These are phyloP conservation scores for Aspergillus proliferans DNA, from an alignment of 2,329 filamentous ascomycete species.

Conservation along the genomic window DNA sequence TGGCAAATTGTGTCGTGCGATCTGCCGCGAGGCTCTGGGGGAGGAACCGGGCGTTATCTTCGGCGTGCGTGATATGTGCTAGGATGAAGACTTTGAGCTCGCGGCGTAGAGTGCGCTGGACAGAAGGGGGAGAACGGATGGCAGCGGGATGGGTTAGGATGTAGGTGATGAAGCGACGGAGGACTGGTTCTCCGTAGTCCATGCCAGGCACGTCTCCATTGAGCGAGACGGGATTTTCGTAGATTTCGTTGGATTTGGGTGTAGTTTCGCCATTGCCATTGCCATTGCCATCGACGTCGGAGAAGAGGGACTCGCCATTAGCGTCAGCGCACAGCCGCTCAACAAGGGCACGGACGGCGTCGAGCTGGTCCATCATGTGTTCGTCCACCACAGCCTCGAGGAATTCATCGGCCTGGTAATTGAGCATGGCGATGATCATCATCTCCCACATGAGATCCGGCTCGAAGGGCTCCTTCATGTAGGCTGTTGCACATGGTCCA, in stretches of 20 bases:
- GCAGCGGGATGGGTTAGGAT: neutral
- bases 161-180: neutral
- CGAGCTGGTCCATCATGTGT: neutral
- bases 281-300: neutral
- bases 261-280: neutral
- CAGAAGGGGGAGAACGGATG: neutral
- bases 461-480: constrained; percentile 3
- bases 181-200: neutral
- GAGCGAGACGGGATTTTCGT: neutral
- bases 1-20: neutral
- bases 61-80: constrained; percentile 6
- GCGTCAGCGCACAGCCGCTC: neutral
- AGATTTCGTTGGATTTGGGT: neutral
- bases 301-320: neutral
- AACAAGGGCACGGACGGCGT: neutral
- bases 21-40: neutral
- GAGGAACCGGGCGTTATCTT: constrained; percentile 6
- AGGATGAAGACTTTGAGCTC: constrained; percentile 7
- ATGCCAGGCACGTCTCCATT: constrained; percentile 10
- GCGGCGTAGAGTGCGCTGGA: neutral
- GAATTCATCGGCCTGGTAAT: constrained; percentile 23
- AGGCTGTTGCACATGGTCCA: constrained; percentile 18
- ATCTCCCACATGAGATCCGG: constrained; percentile 16
- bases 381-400: constrained; percentile 16
- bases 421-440: constrained; percentile 22